Percentiles rank a stretch among this genome's conserved stretches.
Evolutionary conservation across 306 rosid genomes (phyloP).

Genomic region (Styphnolobium japonicum): DNA sequence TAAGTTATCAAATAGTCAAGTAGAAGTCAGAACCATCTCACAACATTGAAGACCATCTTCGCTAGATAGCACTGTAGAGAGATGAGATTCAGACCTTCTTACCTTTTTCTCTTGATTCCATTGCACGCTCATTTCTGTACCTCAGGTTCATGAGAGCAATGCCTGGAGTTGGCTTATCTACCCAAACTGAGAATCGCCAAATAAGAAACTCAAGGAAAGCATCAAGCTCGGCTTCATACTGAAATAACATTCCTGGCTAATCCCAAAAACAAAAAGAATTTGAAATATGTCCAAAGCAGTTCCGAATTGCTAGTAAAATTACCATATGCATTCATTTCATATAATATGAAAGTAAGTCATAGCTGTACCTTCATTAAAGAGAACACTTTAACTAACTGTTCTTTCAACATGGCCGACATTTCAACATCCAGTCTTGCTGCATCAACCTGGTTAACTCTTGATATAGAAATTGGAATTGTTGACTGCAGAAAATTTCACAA

Average conservation of each 20-base stretch:
- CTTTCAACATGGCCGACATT: slow-evolving; percentile 99
- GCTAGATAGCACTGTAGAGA: slow-evolving; percentile 9
- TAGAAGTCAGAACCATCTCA: slow-evolving; percentile 22
- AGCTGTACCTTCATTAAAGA: slow-evolving; percentile 84
- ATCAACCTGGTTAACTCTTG: slow-evolving; percentile 95
- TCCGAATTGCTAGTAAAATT: slow-evolving; percentile 1
- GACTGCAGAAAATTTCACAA: slow-evolving; percentile 42
- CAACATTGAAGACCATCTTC: neutral
- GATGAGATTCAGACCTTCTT: slow-evolving; percentile 24
- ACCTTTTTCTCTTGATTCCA: slow-evolving; percentile 80
- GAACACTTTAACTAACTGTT: slow-evolving; percentile 92
- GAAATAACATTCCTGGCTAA: slow-evolving; percentile 99
- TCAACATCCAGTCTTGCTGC: slow-evolving; percentile 92
- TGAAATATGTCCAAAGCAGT: slow-evolving; percentile 11
- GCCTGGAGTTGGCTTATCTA: slow-evolving; percentile 96
- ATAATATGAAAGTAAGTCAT: neutral
- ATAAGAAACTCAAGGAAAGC: slow-evolving; percentile 98
- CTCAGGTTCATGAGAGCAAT: slow-evolving; percentile 94
- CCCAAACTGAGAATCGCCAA: slow-evolving; percentile 98
- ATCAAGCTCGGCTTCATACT: slow-evolving; percentile 84
- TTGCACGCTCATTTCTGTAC: slow-evolving; percentile 88
- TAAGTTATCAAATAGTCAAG: slow-evolving; percentile 16
- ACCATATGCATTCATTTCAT: neutral
- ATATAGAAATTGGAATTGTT: slow-evolving; percentile 73
- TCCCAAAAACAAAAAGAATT: slow-evolving; percentile 48